These are phyloP conservation scores for Globisporangium cystogenes DNA, from an alignment of 352 stramenopile species.

Conservation along the genomic window DNA sequence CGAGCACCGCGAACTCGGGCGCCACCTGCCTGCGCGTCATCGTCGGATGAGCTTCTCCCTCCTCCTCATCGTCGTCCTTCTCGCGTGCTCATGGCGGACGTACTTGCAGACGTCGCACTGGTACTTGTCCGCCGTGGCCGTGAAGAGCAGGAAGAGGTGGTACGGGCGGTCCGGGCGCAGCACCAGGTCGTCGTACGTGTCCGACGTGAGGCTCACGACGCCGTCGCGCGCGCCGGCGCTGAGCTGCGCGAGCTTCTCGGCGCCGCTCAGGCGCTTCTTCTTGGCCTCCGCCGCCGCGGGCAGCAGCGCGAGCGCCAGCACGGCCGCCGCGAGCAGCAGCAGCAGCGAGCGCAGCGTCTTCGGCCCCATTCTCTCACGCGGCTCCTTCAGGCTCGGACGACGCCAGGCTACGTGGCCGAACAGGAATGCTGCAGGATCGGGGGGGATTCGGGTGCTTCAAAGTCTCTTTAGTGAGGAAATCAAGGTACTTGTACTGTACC, in stretches of 20 bases:
- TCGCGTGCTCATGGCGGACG: too few relatives aligned
- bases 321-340: conserved; percentile 20
- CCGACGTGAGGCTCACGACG: conserved; percentile 49
- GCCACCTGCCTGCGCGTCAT: conserved; percentile 42
- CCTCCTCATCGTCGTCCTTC: background rate
- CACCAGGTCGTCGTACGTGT: conserved; percentile 54
- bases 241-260: conserved; percentile 63
- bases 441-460: background rate
- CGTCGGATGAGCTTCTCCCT: background rate
- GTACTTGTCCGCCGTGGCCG: conserved; percentile 66
- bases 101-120: conserved; percentile 72
- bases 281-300: conserved; percentile 12
- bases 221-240: conserved; percentile 41
- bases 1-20: conserved; percentile 61
- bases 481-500: background rate
- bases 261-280: conserved; percentile 28
- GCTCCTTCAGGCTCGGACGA: background rate
- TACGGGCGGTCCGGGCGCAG: conserved; percentile 70
- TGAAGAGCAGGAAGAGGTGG: conserved; percentile 77
- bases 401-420: background rate
- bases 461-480: background rate
- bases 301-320: conserved; percentile 2
- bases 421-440: background rate
- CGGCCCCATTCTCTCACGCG: background rate
- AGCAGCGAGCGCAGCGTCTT: conserved; percentile 13